These are phyloP conservation scores for Xylaria sp. DNA, from an alignment of 2,329 filamentous ascomycete species.

Conservation along the genomic window DNA sequence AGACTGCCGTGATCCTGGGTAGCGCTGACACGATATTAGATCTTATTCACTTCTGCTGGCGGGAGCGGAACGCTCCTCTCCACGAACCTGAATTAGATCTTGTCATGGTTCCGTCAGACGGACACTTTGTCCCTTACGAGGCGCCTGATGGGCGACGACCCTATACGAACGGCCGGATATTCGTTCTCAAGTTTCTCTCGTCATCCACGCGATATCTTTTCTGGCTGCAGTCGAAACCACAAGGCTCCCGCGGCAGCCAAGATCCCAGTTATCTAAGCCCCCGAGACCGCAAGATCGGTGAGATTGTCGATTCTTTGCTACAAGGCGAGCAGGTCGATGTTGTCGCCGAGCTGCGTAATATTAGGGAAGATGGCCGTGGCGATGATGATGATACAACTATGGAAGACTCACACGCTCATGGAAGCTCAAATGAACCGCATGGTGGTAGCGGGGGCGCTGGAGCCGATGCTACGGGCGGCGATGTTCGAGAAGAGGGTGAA, in stretches of 20 bases:
- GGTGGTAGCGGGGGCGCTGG: constrained; percentile 80
- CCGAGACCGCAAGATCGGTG: constrained; percentile 83
- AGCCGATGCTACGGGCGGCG: constrained; percentile 85
- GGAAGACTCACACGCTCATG: constrained; percentile 74
- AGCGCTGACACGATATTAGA: constrained; percentile 56
- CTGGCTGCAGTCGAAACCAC: constrained; percentile 92
- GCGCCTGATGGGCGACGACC: constrained; percentile 59
- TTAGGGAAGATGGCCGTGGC: constrained; percentile 56
- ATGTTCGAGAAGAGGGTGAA: constrained; percentile 88
- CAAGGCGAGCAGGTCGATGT: constrained; percentile 91
- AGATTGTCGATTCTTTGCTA: constrained; percentile 82
- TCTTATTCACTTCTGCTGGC: constrained; percentile 97
- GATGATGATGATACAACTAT: constrained; percentile 78
- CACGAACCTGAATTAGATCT: constrained; percentile 83
- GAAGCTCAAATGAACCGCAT: constrained; percentile 63
- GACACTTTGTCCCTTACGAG: constrained; percentile 83
- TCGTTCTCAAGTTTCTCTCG: constrained; percentile 90
- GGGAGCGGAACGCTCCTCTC: constrained; percentile 73
- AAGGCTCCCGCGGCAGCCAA: constrained; percentile 63
- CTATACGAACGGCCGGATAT: constrained; percentile 86
- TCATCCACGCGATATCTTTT: constrained; percentile 92
- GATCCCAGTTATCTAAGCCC: constrained; percentile 82
- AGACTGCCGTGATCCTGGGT: not conserved
- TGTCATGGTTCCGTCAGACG: constrained; percentile 91
- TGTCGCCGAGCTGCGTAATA: constrained; percentile 69